A percentile compares a stretch with the other conserved stretches of the same genome.
Conservation (phyloP, 1,284 basidiomycete genomes). For the Moniliella sp. region DNA sequence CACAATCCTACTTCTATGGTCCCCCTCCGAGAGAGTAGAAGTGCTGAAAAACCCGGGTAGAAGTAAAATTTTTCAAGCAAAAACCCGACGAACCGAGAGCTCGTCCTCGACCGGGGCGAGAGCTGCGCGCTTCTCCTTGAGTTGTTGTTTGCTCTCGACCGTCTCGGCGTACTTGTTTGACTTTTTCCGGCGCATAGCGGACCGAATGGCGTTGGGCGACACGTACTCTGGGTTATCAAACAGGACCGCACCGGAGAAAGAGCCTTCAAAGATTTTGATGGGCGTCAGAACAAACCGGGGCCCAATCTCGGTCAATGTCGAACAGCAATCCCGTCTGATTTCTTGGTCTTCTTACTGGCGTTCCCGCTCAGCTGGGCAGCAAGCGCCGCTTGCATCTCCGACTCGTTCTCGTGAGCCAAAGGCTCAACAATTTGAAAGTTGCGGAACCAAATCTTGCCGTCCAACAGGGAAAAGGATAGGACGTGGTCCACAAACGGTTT, state of each 20-base stretch:
- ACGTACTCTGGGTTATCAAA: slow-evolving; percentile 95
- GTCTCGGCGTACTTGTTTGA: slow-evolving; percentile 59
- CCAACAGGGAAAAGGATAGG: slow-evolving; percentile 79
- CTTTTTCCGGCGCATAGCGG: slow-evolving; percentile 48
- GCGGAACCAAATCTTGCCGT: slow-evolving; percentile 95
- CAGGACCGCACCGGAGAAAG: slow-evolving; percentile 77
- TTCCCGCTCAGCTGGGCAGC: slow-evolving; percentile 38
- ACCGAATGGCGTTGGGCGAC: slow-evolving; percentile 61
- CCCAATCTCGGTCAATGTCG: slow-evolving; percentile 45
- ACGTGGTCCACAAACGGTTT: slow-evolving; percentile 98
- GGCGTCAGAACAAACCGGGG: slow-evolving; percentile 91
- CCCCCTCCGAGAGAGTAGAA: too few species aligned
- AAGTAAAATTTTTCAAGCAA: too few species aligned
- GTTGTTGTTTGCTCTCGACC: slow-evolving; percentile 55
- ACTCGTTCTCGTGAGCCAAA: slow-evolving; percentile 27
- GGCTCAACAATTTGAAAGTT: slow-evolving; percentile 64
- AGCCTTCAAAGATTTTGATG: slow-evolving; percentile 93
- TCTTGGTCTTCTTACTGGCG: slow-evolving; percentile 4
- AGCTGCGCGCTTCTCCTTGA: slow-evolving; percentile 46
- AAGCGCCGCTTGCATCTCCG: slow-evolving; percentile 18
- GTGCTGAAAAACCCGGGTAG: too few species aligned
- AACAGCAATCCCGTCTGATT: slow-evolving; percentile 7
- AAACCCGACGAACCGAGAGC: slow-evolving; percentile 65
- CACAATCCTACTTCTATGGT: too few species aligned
- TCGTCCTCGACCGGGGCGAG: slow-evolving; percentile 54